Conservation (phyloP, 371 early-diverging fungal species). For the Zychaea mexicana region DNA sequence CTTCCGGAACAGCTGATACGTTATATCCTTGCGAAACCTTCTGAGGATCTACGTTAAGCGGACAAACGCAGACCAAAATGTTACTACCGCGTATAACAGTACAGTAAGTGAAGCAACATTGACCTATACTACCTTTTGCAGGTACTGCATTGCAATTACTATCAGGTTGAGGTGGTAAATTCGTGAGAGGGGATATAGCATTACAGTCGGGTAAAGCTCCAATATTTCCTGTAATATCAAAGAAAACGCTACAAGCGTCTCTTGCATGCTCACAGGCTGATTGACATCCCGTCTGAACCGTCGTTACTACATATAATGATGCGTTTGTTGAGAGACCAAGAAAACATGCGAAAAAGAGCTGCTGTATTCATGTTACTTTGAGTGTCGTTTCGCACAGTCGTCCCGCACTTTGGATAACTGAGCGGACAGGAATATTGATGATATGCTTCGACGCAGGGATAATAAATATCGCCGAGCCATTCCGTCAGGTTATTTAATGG, state of each 20-base stretch:
- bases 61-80: too few relatives aligned
- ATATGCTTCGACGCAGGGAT: slow-evolving; percentile 41
- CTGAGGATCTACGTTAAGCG: background rate
- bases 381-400: slow-evolving; percentile 11
- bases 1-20: slow-evolving; percentile 28
- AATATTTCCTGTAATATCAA: slow-evolving; percentile 31
- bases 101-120: background rate
- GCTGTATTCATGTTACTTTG: too few relatives aligned
- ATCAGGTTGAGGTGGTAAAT: slow-evolving; percentile 35
- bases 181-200: slow-evolving; percentile 21
- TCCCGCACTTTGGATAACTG: slow-evolving; percentile 35
- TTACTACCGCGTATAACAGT: too few relatives aligned
- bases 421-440: slow-evolving; percentile 40
- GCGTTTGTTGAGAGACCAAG: too few relatives aligned
- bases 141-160: slow-evolving; percentile 39
- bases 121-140: slow-evolving; percentile 14
- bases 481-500: slow-evolving; percentile 10
- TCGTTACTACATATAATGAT: background rate
- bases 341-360: too few relatives aligned
- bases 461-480: slow-evolving; percentile 18
- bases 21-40: slow-evolving; percentile 18
- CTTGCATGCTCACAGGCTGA: slow-evolving; percentile 47
- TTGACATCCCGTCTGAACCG: slow-evolving; percentile 38
- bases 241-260: slow-evolving; percentile 34
- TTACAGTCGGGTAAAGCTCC: slow-evolving; percentile 49